Evolutionary conservation across 768 basidiomycete genomes (phyloP).

Genomic region (Hericium erinaceus): DNA sequence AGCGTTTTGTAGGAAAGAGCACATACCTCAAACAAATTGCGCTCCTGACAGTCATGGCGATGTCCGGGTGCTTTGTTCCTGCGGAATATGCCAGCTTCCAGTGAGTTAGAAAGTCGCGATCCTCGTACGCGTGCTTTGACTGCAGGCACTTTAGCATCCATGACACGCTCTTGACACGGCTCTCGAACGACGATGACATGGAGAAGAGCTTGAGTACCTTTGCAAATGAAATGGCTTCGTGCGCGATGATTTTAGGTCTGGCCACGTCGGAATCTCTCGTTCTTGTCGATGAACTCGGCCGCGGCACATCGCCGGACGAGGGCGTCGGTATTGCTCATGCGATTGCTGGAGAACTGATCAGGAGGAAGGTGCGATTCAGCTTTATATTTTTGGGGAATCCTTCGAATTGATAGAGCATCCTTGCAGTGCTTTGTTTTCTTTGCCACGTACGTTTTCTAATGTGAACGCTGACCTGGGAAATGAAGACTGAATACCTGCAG

Average conservation of each 20-base stretch:
- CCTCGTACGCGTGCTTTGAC: not conserved
- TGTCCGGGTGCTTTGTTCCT: conserved; percentile 88
- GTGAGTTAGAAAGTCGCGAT: conserved; percentile 24
- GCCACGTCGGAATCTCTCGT: conserved; percentile 65
- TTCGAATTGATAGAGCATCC: not conserved
- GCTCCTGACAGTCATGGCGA: conserved; percentile 74
- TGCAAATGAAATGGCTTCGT: conserved; percentile 88
- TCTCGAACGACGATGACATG: conserved; percentile 92
- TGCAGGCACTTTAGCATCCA: conserved; percentile 44
- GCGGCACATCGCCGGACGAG: conserved; percentile 82
- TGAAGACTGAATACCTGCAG: conserved; percentile 24
- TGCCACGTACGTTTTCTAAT: conserved; percentile 56
- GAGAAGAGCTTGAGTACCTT: conserved; percentile 91
- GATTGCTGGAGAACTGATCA: conserved; percentile 70
- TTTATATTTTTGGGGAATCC: not conserved
- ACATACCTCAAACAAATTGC: conserved; percentile 88
- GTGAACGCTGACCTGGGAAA: not conserved
- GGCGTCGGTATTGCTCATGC: conserved; percentile 79
- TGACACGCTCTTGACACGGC: conserved; percentile 72
- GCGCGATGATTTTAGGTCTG: conserved; percentile 84
- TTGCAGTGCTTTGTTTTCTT: conserved; percentile 80
- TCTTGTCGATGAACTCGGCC: conserved; percentile 86
- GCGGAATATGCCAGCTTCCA: conserved; percentile 90
- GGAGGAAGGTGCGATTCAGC: conserved; percentile 44
- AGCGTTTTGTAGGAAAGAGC: conserved; percentile 58